Percentiles rank a stretch among this genome's conserved stretches.
These are phyloP conservation scores for Phyllosticta capitalensis DNA, from an alignment of 2,329 filamentous ascomycete species.

Conservation along the genomic window DNA sequence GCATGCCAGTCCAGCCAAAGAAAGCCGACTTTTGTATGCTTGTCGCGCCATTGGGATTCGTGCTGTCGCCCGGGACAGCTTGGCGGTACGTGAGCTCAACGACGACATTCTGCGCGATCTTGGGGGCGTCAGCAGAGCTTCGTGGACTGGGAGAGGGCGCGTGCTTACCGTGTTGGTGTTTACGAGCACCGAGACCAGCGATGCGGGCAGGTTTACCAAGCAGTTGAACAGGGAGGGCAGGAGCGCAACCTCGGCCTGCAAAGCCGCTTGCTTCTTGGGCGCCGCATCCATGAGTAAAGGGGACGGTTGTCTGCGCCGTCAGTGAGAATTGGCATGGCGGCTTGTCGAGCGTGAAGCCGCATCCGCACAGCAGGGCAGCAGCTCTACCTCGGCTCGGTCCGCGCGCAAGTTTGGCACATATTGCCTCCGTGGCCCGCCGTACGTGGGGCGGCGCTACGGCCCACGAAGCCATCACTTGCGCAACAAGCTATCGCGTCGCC, in stretches of 20 bases:
- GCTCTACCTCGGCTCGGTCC: slow-evolving; percentile 12
- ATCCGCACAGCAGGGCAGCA: slow-evolving; percentile 10
- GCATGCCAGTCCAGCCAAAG: slow-evolving; percentile 96
- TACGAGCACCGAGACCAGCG: slow-evolving; percentile 73
- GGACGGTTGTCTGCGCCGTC: slow-evolving; percentile 7
- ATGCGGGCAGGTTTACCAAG: slow-evolving; percentile 81
- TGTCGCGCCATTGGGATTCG: slow-evolving; percentile 27
- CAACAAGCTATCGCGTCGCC: not conserved
- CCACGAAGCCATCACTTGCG: not conserved
- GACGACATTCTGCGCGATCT: slow-evolving; percentile 92
- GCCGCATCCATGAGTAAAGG: slow-evolving; percentile 21
- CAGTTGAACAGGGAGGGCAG: slow-evolving; percentile 80
- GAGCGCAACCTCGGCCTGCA: slow-evolving; percentile 73
- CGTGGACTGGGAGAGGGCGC: slow-evolving; percentile 25
- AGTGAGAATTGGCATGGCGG: slow-evolving; percentile 5
- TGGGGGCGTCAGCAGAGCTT: slow-evolving; percentile 32
- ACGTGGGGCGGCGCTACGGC: not conserved
- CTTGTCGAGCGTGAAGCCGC: slow-evolving; percentile 8
- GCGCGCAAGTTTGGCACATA: not conserved
- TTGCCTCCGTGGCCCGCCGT: not conserved
- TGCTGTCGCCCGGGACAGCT: slow-evolving; percentile 35
- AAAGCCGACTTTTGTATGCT: slow-evolving; percentile 61
- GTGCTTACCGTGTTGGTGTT: slow-evolving; percentile 76
- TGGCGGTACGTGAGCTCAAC: slow-evolving; percentile 78
- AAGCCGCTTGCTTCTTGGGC: slow-evolving; percentile 27